Evolutionary conservation across 2,329 filamentous ascomycete genomes (phyloP).

Genomic region (Daldinia sp.): DNA sequence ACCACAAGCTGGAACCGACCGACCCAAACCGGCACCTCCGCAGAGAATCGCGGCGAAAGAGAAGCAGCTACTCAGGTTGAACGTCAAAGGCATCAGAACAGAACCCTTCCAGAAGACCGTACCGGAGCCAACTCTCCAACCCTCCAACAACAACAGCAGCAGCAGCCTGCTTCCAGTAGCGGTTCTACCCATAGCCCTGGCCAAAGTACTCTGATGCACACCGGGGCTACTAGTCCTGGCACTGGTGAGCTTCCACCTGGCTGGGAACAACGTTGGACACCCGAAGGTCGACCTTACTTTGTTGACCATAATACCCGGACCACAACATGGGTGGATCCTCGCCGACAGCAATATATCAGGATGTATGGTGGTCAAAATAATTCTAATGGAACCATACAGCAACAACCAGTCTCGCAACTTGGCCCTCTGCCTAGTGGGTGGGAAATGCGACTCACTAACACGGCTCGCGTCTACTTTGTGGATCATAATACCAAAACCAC

Average conservation of each 20-base stretch:
- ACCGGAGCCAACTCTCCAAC: constrained; percentile 94
- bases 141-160: constrained; percentile 66
- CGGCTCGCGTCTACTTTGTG: constrained; percentile 97
- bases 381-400: constrained; percentile 88
- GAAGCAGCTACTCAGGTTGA: constrained; percentile 94
- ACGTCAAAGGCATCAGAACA: constrained; percentile 91
- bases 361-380: constrained; percentile 95
- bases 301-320: constrained; percentile 98
- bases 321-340: constrained; percentile 97
- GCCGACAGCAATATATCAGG: constrained; percentile 96
- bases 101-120: constrained; percentile 93
- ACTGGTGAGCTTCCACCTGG: constrained; percentile 94
- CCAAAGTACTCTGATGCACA: constrained; percentile 89
- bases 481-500: constrained; percentile 99
- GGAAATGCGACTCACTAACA: constrained; percentile 99
- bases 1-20: constrained; percentile 97
- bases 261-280: constrained; percentile 96
- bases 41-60: constrained; percentile 81
- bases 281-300: constrained; percentile 94
- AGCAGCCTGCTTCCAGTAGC: constrained; percentile 26
- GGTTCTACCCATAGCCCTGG: constrained; percentile 53
- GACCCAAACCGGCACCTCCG: constrained; percentile 76
- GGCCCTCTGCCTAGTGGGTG: constrained; percentile 95
- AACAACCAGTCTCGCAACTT: constrained; percentile 96
- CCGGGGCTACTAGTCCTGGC: constrained; percentile 92